phyloP scores from a whole-genome alignment of 2,329 filamentous ascomycete genomes.

The Calonectria hongkongensis region DNA sequence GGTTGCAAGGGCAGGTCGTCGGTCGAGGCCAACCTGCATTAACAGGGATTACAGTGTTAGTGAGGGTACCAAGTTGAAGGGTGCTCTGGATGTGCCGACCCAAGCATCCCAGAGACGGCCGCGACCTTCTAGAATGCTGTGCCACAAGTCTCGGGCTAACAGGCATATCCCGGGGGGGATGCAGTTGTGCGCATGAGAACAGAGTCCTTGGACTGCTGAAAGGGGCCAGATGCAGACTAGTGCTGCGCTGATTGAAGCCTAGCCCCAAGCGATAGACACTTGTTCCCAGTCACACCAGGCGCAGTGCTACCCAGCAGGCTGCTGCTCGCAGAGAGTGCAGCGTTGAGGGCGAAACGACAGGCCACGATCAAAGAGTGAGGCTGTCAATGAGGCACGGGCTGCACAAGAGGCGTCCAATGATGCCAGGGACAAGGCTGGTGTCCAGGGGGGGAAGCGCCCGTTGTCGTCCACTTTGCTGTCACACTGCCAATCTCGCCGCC shows the following conservation, averaged over 20 bases:
- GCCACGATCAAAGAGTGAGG: slow-evolving; percentile 51
- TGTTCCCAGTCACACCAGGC: slow-evolving; percentile 44
- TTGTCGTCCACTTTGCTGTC: slow-evolving; percentile 46
- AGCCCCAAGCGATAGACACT: slow-evolving; percentile 43
- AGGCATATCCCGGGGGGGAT: background rate
- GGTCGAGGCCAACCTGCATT: slow-evolving; percentile 28
- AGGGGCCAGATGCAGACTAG: slow-evolving; percentile 52
- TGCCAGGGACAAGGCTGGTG: slow-evolving; percentile 21
- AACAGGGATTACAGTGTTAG: slow-evolving; percentile 28
- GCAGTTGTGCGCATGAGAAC: slow-evolving; percentile 29
- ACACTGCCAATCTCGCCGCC: slow-evolving; percentile 49
- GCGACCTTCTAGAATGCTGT: slow-evolving; percentile 27
- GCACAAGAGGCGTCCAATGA: slow-evolving; percentile 51
- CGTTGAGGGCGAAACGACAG: slow-evolving; percentile 43
- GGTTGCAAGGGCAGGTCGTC: slow-evolving; percentile 40
- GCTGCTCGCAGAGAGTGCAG: slow-evolving; percentile 45
- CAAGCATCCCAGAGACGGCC: slow-evolving; percentile 7
- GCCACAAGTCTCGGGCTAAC: slow-evolving; percentile 32
- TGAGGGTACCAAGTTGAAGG: background rate
- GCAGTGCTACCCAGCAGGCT: slow-evolving; percentile 50
- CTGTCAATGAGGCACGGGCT: slow-evolving; percentile 50
- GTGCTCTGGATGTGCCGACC: slow-evolving; percentile 21
- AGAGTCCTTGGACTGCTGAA: slow-evolving; percentile 50
- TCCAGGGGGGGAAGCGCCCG: slow-evolving; percentile 47
- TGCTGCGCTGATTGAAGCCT: slow-evolving; percentile 42